Conservation (phyloP, 1,284 basidiomycete genomes). For the Ganoderma multipileum region DNA sequence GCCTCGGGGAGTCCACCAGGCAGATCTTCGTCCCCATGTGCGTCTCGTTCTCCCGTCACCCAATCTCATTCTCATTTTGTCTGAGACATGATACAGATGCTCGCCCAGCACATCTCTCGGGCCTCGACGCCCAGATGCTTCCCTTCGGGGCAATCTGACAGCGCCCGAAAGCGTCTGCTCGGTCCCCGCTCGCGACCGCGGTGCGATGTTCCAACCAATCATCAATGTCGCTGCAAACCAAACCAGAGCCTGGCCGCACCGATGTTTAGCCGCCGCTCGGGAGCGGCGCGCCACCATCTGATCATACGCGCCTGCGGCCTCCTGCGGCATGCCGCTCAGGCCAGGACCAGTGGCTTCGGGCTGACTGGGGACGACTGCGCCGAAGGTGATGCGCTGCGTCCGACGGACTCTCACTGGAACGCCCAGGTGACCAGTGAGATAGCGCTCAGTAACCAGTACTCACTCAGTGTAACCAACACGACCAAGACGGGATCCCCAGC, state of each 20-base stretch:
- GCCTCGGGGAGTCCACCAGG: background rate
- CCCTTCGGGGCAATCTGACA: background rate
- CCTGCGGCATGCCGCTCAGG: background rate
- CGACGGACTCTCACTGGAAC: background rate
- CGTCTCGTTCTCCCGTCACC: background rate
- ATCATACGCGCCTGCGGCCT: slow-evolving; percentile 2
- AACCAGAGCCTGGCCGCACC: background rate
- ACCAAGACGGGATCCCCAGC: background rate
- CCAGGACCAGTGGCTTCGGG: background rate
- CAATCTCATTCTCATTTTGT: background rate
- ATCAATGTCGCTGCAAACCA: background rate
- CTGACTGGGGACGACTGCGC: background rate
- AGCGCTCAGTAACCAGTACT: background rate
- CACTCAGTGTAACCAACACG: background rate
- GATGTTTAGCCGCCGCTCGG: background rate
- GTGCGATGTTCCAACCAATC: background rate
- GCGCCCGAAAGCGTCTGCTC: background rate
- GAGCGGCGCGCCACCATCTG: slow-evolving; percentile 25
- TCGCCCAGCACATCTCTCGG: background rate
- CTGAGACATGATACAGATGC: background rate
- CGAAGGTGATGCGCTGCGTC: background rate
- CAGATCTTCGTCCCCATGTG: background rate
- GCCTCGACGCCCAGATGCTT: background rate
- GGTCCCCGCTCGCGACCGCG: slow-evolving; percentile 5
- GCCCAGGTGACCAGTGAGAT: background rate